phyloP scores from a whole-genome alignment of 2,329 filamentous ascomycete species.

The Mollisiaceae sp. region DNA sequence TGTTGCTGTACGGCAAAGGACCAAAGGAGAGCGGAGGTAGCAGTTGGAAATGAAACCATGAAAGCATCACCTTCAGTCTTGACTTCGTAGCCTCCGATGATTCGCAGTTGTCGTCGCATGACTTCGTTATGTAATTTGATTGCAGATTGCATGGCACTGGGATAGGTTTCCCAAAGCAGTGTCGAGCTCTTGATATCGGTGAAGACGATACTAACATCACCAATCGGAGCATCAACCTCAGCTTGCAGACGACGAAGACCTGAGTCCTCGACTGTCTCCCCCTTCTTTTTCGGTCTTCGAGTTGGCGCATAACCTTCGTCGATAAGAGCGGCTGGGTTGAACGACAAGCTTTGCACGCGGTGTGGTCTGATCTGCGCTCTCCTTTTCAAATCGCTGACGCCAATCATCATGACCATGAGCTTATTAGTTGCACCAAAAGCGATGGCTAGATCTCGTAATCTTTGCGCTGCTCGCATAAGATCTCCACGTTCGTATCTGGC shows the following conservation, averaged over 20 bases:
- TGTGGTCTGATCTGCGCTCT: constrained; percentile 74
- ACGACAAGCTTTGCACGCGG: constrained; percentile 78
- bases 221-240: constrained; percentile 89
- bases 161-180: constrained; percentile 92
- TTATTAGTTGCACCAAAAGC: constrained; percentile 93
- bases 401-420: constrained; percentile 99
- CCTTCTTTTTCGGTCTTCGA: constrained; percentile 69
- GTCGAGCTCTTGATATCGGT: constrained; percentile 99
- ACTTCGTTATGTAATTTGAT: constrained; percentile 98
- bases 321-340: constrained; percentile 76
- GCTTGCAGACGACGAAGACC: constrained; percentile 84
- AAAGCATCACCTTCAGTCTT: constrained; percentile 99
- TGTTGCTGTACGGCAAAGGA: constrained; percentile 92
- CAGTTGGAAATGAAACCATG: constrained; percentile 98
- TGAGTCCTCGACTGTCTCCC: constrained; percentile 74
- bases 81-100: constrained; percentile 96
- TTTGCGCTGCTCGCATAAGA: constrained; percentile 93
- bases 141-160: constrained; percentile 91
- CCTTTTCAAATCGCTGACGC: constrained; percentile 87
- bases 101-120: constrained; percentile 89
- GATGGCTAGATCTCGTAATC: constrained; percentile 91
- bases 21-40: constrained; percentile 93
- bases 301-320: constrained; percentile 72
- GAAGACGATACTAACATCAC: constrained; percentile 92
- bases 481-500: constrained; percentile 85